phyloP scores from a whole-genome alignment of 129 eudicot genomes.

The Escallonia herrerae region DNA sequence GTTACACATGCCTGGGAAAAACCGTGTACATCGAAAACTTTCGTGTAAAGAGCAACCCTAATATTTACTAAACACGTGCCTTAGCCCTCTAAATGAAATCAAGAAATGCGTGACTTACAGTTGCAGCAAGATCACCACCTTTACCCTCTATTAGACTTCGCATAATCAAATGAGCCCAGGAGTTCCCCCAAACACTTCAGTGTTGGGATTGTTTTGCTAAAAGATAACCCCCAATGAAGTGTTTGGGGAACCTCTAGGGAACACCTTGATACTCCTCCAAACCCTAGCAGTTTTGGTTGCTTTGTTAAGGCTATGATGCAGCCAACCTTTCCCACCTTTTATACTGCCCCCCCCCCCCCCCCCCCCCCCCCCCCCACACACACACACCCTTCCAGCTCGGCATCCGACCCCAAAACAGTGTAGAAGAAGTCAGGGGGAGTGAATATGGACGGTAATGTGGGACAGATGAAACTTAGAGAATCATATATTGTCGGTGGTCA shows the following conservation, averaged over 20 bases:
- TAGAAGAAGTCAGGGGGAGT: not conserved
- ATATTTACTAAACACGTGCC: too few relatives aligned
- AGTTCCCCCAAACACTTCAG: slow-evolving; percentile 54
- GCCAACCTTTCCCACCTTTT: not conserved
- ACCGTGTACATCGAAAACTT: too few relatives aligned
- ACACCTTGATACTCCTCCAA: slow-evolving; percentile 1
- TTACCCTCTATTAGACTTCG: too few relatives aligned
- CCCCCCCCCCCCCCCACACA: too few relatives aligned
- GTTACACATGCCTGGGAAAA: too few relatives aligned
- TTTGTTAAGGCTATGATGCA: not conserved
- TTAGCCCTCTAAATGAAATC: too few relatives aligned
- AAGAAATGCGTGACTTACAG: too few relatives aligned
- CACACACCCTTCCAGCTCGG: too few relatives aligned
- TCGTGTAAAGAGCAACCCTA: too few relatives aligned
- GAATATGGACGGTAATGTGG: slow-evolving; percentile 6
- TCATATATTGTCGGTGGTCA: not conserved
- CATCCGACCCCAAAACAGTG: not conserved
- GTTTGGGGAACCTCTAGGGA: slow-evolving; percentile 26
- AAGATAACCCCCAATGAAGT: slow-evolving; percentile 16
- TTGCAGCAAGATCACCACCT: too few relatives aligned
- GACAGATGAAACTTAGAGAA: not conserved
- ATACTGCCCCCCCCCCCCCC: too few relatives aligned
- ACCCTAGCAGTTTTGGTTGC: not conserved
- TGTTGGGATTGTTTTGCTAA: not conserved
- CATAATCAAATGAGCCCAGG: slow-evolving; percentile 19